Evolutionary conservation across 805 yeast genomes (phyloP), one percentile per base, ranked within the genome.

Genomic region (Teunomyces gatunensis): DNA sequence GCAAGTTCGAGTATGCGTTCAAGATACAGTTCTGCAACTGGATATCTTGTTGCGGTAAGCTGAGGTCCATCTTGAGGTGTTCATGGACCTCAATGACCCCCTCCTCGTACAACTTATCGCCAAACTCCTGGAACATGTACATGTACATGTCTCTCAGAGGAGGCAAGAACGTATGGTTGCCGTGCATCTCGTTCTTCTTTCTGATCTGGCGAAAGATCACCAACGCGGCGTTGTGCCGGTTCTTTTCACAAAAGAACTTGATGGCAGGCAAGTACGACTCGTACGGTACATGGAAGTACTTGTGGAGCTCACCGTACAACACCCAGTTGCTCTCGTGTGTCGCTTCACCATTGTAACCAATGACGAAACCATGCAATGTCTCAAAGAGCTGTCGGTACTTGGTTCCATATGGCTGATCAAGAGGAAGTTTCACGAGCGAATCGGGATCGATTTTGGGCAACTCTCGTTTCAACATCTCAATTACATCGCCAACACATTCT

Each of bases 21-120:
- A 87, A 73, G 35, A 85, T 64, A 2, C 83, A 62, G 60, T 87
- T 87, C 60, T 85, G 74, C 28, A 87, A 61, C 9, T 66, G 68
- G 9, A 83, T 74, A 53, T 84, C 84, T 49, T 81, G 75, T 48
- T 74, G 78, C 2, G 60, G 60, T 36, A 85, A 65, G 9, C 71
- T 64, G 3, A 64, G 54, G 42, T 87, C 95, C 75, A 84, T 76
- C 47, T 85, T 83, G 59, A 84, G 66, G 41, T 77, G 74, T 46
- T 80, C 77, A 54, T 86, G 89, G 3, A 87, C 63, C 48, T 83
- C 85, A 42, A 71, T 71, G 13, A 86, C 80, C 0, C 92, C 94
- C 6, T 82, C 83, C 48, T 77, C 81, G 54, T 83, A 87, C 29
- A 74, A 64, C 45, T 69, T 67, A 42, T 73, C 72, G 1, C 89